These are phyloP conservation scores for Lasiodiplodia theobromae DNA, from an alignment of 2,329 filamentous ascomycete species.

Conservation along the genomic window DNA sequence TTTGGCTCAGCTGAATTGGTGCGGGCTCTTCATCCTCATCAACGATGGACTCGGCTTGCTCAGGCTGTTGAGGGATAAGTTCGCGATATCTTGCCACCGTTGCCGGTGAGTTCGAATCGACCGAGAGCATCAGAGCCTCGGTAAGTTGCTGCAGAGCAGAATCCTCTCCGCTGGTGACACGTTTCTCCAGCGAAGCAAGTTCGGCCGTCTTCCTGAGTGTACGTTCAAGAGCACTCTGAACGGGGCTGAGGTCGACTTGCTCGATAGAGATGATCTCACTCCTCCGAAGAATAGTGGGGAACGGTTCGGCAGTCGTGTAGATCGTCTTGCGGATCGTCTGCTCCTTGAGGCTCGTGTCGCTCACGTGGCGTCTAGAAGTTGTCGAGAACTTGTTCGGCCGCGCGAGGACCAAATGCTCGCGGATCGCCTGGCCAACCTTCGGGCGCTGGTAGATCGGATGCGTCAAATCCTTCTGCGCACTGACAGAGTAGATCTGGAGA, in stretches of 20 bases:
- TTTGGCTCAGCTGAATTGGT: constrained; percentile 53
- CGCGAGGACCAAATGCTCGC: constrained; percentile 85
- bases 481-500: constrained; percentile 80
- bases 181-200: constrained; percentile 77
- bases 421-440: constrained; percentile 80
- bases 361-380: constrained; percentile 73
- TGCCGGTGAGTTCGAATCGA: constrained; percentile 75
- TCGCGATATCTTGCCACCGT: constrained; percentile 81
- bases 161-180: constrained; percentile 75
- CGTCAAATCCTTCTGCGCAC: constrained; percentile 78
- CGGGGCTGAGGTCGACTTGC: constrained; percentile 71
- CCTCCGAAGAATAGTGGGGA: constrained; percentile 87
- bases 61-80: constrained; percentile 65
- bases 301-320: constrained; percentile 82
- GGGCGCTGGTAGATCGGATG: constrained; percentile 88
- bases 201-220: constrained; percentile 91
- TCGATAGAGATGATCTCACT: constrained; percentile 80
- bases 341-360: constrained; percentile 69
- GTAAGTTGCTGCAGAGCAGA: constrained; percentile 72
- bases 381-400: constrained; percentile 81
- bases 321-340: constrained; percentile 85
- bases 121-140: constrained; percentile 78
- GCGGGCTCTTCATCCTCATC: constrained; percentile 51
- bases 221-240: constrained; percentile 89
- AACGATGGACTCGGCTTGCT: constrained; percentile 37